Evolutionary conservation across 768 basidiomycete species (phyloP), one percentile per base, ranked within the genome.

Genomic region (Suillus luteus): DNA sequence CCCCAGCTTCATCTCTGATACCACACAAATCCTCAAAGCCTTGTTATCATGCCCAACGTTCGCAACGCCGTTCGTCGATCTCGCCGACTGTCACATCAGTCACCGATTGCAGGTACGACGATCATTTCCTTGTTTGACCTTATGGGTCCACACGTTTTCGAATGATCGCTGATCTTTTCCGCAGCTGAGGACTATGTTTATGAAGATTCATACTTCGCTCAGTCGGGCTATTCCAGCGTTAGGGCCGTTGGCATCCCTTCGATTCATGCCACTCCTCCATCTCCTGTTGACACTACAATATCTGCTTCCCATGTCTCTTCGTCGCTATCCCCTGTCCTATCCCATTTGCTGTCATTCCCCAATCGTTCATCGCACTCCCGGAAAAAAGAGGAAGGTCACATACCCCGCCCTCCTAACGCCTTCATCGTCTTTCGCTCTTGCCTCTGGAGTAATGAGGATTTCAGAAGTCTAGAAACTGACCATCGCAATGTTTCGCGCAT

Each of bases 401-500:
- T 93, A 43, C 87, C 86, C 38, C 87, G 93, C 15, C 93, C 93
- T 1, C 83, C 90, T 62, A 96, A 95, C 70, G 89, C 92, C 11
- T 96, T 94, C 81, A 92, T 94, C 76, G 79, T 93, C 64, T 94
- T 85, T 73, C 87, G 93, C 46, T 91, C 87, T 22, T 83, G 83
- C 70, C 82, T 89, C 51, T 83, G 90, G 77, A 75, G 79, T 59
- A 82, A 82, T 65, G 76, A 80, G 3, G 77, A 81, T 43, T 72
- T 81, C 37, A 85, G 85, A 59, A 74, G 75, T 44, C 78, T 84
- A 59, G 89, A 90, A 76, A 82, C 79, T 64, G 86, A 89, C 58
- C 92, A 94, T 72, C 87, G 91, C 72, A 82, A 86, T 61, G 84
- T 94, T 63, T 89, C 87, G 63, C 82, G 86, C 62, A 82, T 92